Conservation (phyloP, 305 asterid genomes). For the Lippia alba region DNA sequence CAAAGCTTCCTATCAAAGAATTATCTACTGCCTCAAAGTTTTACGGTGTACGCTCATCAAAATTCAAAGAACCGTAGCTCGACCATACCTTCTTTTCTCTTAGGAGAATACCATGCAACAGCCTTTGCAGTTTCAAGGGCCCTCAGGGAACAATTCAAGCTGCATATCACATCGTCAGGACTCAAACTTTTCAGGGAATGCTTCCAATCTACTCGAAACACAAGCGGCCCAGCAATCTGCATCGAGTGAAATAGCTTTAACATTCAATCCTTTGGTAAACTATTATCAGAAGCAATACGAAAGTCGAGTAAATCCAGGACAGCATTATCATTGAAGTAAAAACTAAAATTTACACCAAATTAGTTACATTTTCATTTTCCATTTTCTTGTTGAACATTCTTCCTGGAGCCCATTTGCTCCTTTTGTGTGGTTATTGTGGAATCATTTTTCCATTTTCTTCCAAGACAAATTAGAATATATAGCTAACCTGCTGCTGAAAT, state of each 20-base stretch:
- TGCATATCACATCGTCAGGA: constrained; percentile 56
- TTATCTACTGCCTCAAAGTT: not conserved
- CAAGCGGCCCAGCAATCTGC: constrained; percentile 66
- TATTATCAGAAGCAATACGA: not conserved
- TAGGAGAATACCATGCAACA: constrained; percentile 76
- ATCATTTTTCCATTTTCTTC: too few species aligned
- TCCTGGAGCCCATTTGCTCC: not conserved
- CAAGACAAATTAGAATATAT: constrained; percentile 11
- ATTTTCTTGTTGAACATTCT: not conserved
- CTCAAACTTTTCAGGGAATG: constrained; percentile 30
- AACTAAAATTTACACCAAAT: not conserved
- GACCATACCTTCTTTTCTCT: constrained; percentile 68
- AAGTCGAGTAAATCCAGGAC: not conserved
- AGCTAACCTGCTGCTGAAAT: constrained; percentile 70
- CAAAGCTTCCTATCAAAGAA: not conserved
- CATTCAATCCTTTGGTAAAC: not conserved
- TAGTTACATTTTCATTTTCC: not conserved
- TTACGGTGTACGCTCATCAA: constrained; percentile 17
- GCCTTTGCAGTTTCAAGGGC: constrained; percentile 62
- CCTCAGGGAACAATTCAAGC: constrained; percentile 61
- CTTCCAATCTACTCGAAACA: constrained; percentile 56
- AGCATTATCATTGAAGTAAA: too few species aligned
- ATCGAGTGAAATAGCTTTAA: constrained; percentile 5
- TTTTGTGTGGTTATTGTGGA: too few species aligned
- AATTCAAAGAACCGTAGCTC: constrained; percentile 68